A percentile compares a stretch with the other conserved stretches of the same genome.
phyloP scores from a whole-genome alignment of 768 basidiomycete genomes.

The Erythrobasidium yunnanense region DNA sequence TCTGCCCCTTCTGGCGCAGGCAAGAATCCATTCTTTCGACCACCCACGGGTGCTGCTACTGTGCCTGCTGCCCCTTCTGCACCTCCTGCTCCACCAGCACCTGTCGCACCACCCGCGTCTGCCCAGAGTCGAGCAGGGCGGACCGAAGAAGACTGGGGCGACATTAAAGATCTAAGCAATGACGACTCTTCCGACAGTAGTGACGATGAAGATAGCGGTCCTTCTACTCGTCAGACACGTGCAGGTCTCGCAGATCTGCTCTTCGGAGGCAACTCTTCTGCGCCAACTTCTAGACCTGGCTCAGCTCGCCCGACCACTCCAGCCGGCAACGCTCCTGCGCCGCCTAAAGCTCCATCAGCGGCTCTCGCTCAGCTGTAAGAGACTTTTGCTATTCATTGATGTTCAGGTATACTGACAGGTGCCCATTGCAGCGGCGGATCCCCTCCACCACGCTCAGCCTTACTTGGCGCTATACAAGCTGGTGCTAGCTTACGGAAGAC shows the following conservation, averaged over 20 bases:
- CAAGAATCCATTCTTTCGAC: conserved; percentile 67
- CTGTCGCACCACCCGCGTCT: no score
- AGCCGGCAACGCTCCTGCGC: not conserved
- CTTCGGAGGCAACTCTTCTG: conserved; percentile 57
- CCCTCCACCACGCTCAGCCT: conserved; percentile 45
- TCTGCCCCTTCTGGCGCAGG: conserved; percentile 43
- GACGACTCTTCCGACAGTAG: conserved; percentile 66
- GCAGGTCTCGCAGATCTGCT: conserved; percentile 59
- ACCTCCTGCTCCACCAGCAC: no score
- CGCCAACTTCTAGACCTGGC: conserved; percentile 37
- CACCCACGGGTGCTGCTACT: conserved; percentile 42
- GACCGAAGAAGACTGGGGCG: conserved; percentile 51
- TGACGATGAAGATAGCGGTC: conserved; percentile 56
- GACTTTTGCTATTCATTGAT: not conserved
- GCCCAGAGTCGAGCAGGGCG: conserved; percentile 23
- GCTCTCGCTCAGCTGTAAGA: conserved; percentile 19
- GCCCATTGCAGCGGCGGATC: conserved; percentile 26
- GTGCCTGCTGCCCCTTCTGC: conserved; percentile 38
- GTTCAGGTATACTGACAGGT: not conserved
- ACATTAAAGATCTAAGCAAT: conserved; percentile 48
- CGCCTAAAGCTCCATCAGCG: conserved; percentile 22
- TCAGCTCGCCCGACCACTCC: not conserved
- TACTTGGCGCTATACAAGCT: conserved; percentile 74
- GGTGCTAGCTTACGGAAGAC: conserved; percentile 57
- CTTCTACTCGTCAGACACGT: conserved; percentile 51